Base-by-base conservation (phyloP, 2,329 filamentous ascomycete genomes). In the Aspergillus viridinutans region DNA sequence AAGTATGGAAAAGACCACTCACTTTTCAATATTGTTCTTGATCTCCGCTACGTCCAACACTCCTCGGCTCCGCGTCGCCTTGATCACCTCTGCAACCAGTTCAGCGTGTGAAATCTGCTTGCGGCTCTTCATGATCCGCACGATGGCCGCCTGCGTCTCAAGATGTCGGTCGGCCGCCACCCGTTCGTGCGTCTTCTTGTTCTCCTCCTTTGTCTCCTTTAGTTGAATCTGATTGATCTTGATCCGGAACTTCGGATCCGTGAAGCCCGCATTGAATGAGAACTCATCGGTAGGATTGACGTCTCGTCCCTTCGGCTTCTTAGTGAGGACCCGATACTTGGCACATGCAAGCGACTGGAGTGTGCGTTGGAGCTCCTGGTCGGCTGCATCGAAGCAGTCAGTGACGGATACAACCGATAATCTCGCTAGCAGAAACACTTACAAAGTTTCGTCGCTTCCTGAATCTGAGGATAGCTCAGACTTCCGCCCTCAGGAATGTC, bases 211-310 rank as follows among this genome's bases (percentile, higher is more conserved):
- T 0, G 94, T 97, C 77, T 99, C 94, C 76, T 94, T 95, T 52
- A 97, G 83, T 76, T 99, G 94, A 65, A 99, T 94, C 76, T 97
- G 93, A 77, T 97, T 99, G 80, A 99, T 97, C 80, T 99, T 99
- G 77, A 99, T 87, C 56, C 92, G 86, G 74, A 90, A 89, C 74
- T 94, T 96, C 21, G 87, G 83, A 69, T 97, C 89, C 2, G 78
- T 78, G 74, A 99, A 99, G 17, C 72, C 72, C 48, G 82, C 75
- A 76, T 97, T 97, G 68, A 96, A 87, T 0, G 85, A 85, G 68
- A 99, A 99, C 0, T 87, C 90, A 75, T 99, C 95, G 0, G 84
- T 90, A 0, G 80, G 69, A 57, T 83, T 83, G 63, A 99, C 86
- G 0, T 99, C 92, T 54, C 87, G 85, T 53, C 90, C 88, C 73